Evolutionary conservation across 768 basidiomycete species (phyloP), one percentile per base, ranked within the genome.

Genomic region (Hygrocybe punicea): DNA sequence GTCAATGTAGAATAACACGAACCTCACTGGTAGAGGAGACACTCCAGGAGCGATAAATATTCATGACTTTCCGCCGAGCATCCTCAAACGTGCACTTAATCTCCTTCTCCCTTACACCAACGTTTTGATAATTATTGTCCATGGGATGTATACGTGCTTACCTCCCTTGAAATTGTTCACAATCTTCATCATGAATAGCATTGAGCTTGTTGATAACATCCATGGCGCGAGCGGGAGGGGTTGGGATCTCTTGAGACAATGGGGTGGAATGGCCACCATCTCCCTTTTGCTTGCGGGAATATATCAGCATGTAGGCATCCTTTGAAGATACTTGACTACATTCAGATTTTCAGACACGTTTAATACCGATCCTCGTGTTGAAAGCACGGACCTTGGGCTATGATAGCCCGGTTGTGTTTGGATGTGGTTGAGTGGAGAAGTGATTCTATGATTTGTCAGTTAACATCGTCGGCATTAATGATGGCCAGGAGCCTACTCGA

Each of bases 281-380:
- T 29, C 3, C 48, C 19, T 3, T 11, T 3, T 16, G 5, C 11
- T 57, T 64, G 10, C 84, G 82, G 36, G 83, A 81, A 70, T 98
- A 98, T 53, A 98, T 86, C 33, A 98, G 80, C 93, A 98, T 96
- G 71, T 98, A 97, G 6, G 92, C 93, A 63, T 97, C 93, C 71
- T 82, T 89, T 2, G 93, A 93, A 2, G 82, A 77, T 60, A 89
- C 78, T 37, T 78, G 74, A 58, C 80, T 82, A 62, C 52, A 53
- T 54, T 56, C 63, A 59, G 29, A 35, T 14, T 7, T 6, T 53
- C 21, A 25, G 49, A 16, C n/a, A n/a, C 36, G n/a, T 39, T 35
- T n/a, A 50, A 14, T 17, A 33, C 23, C n/a, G 36, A 24, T 17
- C n/a, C 16, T 17, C 10, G 19, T 19, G 16, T 13, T n/a, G 19